Evolutionary conservation across 768 basidiomycete genomes (phyloP).

Genomic region (Fibroporia radiculosa): DNA sequence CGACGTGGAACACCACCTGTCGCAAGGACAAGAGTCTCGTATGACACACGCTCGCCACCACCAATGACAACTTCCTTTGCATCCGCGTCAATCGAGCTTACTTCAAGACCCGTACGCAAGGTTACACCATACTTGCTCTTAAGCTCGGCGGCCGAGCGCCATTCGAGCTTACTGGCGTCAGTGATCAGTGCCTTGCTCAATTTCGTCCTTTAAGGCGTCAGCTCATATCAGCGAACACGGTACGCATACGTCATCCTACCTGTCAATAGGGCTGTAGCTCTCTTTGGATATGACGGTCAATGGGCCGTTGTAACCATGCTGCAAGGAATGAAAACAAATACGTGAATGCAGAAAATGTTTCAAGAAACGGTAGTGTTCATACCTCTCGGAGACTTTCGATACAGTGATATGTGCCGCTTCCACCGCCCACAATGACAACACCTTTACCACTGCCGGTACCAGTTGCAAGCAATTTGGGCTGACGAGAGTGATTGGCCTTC

Average conservation of each 20-base stretch:
- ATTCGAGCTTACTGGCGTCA: conserved; percentile 72
- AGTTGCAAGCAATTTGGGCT: conserved; percentile 45
- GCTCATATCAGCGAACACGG: neutral
- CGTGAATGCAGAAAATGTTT: too few relatives aligned
- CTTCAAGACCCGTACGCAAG: conserved; percentile 58
- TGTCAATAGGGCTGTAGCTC: conserved; percentile 74
- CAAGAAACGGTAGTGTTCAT: too few relatives aligned
- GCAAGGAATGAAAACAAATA: neutral
- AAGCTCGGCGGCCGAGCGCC: conserved; percentile 62
- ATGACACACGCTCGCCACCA: conserved; percentile 46
- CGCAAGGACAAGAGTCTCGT: conserved; percentile 76
- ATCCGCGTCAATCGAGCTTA: conserved; percentile 58
- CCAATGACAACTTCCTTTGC: conserved; percentile 59
- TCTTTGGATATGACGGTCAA: conserved; percentile 82
- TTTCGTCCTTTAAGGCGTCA: conserved; percentile 58
- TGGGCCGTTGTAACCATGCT: conserved; percentile 73
- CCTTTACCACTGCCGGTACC: conserved; percentile 45
- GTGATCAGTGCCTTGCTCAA: conserved; percentile 80
- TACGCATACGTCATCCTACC: conserved; percentile 33
- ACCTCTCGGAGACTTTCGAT: conserved; percentile 82
- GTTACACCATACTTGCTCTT: conserved; percentile 68
- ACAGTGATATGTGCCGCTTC: conserved; percentile 67
- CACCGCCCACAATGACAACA: conserved; percentile 83
- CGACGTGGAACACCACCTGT: conserved; percentile 67
- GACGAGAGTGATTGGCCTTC: conserved; percentile 59